Evolutionary conservation across 345 rosid species (phyloP), one percentile per base, ranked within the genome.

Genomic region (Trapa incisa): DNA sequence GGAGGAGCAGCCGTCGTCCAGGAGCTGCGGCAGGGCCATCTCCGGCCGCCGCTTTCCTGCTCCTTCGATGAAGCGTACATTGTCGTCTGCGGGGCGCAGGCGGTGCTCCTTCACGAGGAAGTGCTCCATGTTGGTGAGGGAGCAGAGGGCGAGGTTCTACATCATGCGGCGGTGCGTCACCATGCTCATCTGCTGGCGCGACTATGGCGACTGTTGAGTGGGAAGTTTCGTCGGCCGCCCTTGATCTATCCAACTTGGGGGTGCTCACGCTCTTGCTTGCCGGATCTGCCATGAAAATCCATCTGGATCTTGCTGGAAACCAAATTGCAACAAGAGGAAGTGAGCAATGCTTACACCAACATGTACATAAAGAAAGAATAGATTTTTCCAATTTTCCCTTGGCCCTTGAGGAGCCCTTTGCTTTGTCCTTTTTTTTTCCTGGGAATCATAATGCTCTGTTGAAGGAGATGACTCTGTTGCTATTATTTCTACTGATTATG

Each of bases 111-210:
- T 94, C 65, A 73, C 91, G 0, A 83, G 97, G 65, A 94, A 86
- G 76, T 94, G 99, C 56, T 91, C 95, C 0, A 85, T 84, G 61
- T 71, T 94, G 66, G 91, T 94, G 22, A 83, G 86, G 66, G 97
- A 94, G 70, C 99, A 94, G 52, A 77, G 99, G 75, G 97, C 99
- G 58, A 82, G 89, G 47, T 94, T 94, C 79, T 94, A 94, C 69
- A 94, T 94, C 83, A 75, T 91, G 86, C 74, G 99, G 73, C 86
- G 96, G 7, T 94, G 99, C 67, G 89, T 94, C 0, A 74, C 86
- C 64, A 91, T 94, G 95, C 96, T 94, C 67, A 80, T 94, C 42
- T 94, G 99, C 82, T 94, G 97, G 99, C 85, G 83, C 45, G 97
- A 94, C 39, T 89, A 84, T 66, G 76, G 83, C 3, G 96, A 94